These are phyloP conservation scores for Cenchrus fungigraminus DNA, from an alignment of 176 grass and related monocot species.

Conservation along the genomic window DNA sequence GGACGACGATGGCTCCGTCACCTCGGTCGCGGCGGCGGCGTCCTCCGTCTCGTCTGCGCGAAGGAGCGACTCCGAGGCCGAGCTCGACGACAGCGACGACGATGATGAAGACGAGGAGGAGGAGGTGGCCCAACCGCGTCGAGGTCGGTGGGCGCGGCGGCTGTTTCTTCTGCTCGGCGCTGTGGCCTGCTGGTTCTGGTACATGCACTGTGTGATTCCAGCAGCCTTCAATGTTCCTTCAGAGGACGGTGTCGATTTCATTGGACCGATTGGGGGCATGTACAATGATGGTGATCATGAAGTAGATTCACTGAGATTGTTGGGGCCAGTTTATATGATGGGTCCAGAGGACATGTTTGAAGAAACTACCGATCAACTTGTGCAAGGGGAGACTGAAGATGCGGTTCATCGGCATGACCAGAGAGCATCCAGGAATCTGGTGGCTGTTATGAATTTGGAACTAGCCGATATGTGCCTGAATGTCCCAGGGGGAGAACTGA, in stretches of 20 bases:
- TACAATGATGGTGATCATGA: not conserved
- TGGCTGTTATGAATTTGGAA: constrained; percentile 30
- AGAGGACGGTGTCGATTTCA: not conserved
- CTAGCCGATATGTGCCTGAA: constrained; percentile 20
- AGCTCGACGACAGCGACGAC: not conserved
- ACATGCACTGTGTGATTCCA: constrained; percentile 28
- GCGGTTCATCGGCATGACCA: not conserved
- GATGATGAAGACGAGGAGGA: not conserved
- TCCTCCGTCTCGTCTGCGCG: constrained; percentile 2
- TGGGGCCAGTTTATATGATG: constrained; percentile 30
- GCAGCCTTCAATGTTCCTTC: not conserved
- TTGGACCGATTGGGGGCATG: constrained; percentile 6
- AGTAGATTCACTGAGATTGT: not conserved
- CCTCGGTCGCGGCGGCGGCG: not conserved
- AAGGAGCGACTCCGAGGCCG: constrained; percentile 21
- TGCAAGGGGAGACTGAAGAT: not conserved
- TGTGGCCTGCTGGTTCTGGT: constrained; percentile 32
- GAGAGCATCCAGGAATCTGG: constrained; percentile 12
- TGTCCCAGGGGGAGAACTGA: constrained; percentile 33
- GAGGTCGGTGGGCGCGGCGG: constrained; percentile 22
- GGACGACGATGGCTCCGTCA: not conserved
- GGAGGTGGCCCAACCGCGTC: not conserved
- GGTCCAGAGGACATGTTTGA: constrained; percentile 25
- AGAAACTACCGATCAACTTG: not conserved
- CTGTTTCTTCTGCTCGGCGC: constrained; percentile 22